Conservation (phyloP, 805 yeast species). For the Candida awuae region DNA sequence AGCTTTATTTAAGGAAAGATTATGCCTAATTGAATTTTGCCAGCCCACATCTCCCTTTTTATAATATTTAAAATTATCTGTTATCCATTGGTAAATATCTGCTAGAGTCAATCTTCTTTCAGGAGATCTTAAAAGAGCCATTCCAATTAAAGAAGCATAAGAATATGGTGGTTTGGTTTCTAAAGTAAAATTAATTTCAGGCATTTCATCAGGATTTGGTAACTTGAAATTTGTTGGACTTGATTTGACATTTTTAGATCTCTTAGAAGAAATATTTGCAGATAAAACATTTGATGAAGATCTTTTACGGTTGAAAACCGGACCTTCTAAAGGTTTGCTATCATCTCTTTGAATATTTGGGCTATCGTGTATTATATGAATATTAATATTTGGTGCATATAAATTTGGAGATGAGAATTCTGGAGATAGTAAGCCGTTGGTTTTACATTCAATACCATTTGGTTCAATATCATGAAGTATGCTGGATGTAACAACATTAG, state of each 20-base stretch:
- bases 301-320: constrained; percentile 12
- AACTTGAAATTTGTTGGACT: constrained; percentile 25
- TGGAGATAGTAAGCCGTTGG: constrained; percentile 28
- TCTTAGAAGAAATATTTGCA: not conserved
- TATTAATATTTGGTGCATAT: constrained; percentile 5
- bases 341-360: constrained; percentile 8
- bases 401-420: constrained; percentile 43
- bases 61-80: constrained; percentile 76
- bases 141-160: constrained; percentile 87
- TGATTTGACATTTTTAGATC: constrained; percentile 16
- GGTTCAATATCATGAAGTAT: not conserved
- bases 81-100: constrained; percentile 89
- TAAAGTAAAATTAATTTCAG: constrained; percentile 42
- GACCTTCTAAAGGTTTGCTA: constrained; percentile 6
- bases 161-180: constrained; percentile 79
- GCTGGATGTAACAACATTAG: constrained; percentile 2
- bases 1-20: constrained; percentile 86
- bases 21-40: constrained; percentile 97
- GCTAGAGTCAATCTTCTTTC: constrained; percentile 63
- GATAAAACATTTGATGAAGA: not conserved
- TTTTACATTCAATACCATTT: not conserved
- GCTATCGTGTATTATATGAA: constrained; percentile 7
- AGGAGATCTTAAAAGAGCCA: constrained; percentile 82
- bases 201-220: constrained; percentile 34
- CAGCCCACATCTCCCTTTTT: constrained; percentile 84